A percentile compares a stretch with the other conserved stretches of the same genome.
phyloP scores from a whole-genome alignment of 1,284 basidiomycete genomes.

The Ceratobasidium sp. region DNA sequence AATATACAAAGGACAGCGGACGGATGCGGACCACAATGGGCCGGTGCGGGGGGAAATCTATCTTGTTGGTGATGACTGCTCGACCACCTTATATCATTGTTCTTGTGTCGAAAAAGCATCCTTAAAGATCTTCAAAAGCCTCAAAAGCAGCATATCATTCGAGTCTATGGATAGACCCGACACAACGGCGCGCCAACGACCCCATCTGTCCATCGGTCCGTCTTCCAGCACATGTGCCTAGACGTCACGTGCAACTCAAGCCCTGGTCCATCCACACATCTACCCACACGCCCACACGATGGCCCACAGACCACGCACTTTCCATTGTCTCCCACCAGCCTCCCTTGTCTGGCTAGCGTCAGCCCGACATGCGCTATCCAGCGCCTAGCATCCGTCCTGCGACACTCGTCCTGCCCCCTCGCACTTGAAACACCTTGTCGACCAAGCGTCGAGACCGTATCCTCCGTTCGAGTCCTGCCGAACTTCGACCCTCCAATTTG shows the following conservation, averaged over 20 bases:
- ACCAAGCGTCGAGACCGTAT: conserved; percentile 3
- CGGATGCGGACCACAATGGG: conserved; percentile 36
- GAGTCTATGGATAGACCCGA: too few relatives aligned
- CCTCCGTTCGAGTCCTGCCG: conserved; percentile 16
- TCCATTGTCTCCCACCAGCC: conserved; percentile 24
- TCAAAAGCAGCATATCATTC: conserved; percentile 8
- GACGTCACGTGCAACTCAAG: background rate
- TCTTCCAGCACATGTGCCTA: conserved; percentile 7
- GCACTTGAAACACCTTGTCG: background rate
- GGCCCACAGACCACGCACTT: background rate
- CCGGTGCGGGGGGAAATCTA: conserved; percentile 30
- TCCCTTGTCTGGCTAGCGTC: background rate
- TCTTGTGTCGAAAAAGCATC: background rate
- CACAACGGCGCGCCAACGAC: too few relatives aligned
- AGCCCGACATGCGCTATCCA: background rate
- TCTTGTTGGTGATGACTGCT: conserved; percentile 33
- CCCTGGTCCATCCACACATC: background rate
- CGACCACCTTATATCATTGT: conserved; percentile 15
- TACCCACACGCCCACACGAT: background rate
- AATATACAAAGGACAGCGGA: conserved; percentile 23
- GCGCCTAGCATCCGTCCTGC: background rate
- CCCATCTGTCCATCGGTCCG: background rate
- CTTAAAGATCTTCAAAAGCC: conserved; percentile 2
- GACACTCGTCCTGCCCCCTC: background rate
- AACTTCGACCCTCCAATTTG: conserved; percentile 25